Evolutionary conservation across 164 flowering plant species (phyloP), one percentile per base, ranked within the genome.

Genomic region (Paratinospora sagittata): DNA sequence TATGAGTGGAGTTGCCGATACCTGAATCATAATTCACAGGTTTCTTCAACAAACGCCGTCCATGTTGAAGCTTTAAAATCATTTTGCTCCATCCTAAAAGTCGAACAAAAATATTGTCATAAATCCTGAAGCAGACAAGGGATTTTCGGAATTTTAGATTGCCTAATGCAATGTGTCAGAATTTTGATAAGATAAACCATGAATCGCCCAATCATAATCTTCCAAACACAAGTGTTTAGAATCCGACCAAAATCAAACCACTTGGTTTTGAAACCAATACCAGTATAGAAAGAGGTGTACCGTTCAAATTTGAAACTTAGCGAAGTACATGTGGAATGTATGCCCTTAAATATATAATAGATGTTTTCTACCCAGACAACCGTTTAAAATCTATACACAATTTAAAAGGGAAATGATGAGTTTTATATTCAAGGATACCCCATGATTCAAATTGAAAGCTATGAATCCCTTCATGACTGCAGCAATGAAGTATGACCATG

Each of bases 401-500:
- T 17, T n/a, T 21, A 21, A 55, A n/a, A 55, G 61, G 21, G 61
- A 55, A 10, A 55, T n/a, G 23, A n/a, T 9, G 24, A 19, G 10
- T 19, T 19, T 55, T 23, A n/a, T 55, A 19, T 43, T 43, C 13
- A 43, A 43, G 47, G 47, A 43, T 19, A 23, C 21, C 61, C 24
- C 26, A 55, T 19, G 21, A 55, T 19, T 19, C 61, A 3, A 55
- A n/a, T n/a, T 55, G 24, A 19, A 55, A 55, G 21, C 19, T n/a
- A 6, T 55, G 4, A 30, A n/a, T n/a, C 61, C 61, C 24, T 21
- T 4, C 24, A 19, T 21, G 17, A 55, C 8, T 55, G 8, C 61
- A 55, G 24, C 61, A 55, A 55, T 55, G 61, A 55, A 55, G 61
- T 55, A 21, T 55, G 61, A 55, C 61, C 21, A n/a, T 21, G 61